A percentile compares a stretch with the other conserved stretches of the same genome.
Evolutionary conservation across 75 land plant genomes (phyloP).

Genomic region (Azolla pinnata): DNA sequence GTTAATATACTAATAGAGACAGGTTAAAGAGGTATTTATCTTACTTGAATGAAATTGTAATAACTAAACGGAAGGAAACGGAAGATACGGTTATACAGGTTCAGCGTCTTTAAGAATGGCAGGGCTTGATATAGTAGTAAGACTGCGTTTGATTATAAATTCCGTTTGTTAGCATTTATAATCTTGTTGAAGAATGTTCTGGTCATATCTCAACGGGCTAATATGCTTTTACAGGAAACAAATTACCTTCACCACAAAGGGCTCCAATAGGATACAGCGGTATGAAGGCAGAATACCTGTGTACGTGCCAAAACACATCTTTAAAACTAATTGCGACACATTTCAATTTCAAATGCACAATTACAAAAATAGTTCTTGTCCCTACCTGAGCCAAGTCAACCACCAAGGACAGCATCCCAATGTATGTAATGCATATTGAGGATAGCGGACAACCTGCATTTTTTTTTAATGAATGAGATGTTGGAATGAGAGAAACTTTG

Average conservation of each 20-base stretch:
- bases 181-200: neutral
- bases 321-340: neutral
- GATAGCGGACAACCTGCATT: slow-evolving; percentile 65
- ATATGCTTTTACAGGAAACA: too few relatives aligned
- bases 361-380: neutral
- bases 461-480: neutral
- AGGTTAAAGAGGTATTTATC: neutral
- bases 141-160: too few relatives aligned
- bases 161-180: too few relatives aligned
- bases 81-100: slow-evolving; percentile 45
- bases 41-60: slow-evolving; percentile 56
- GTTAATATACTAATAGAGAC: neutral
- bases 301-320: neutral
- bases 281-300: slow-evolving; percentile 83
- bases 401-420: slow-evolving; percentile 50
- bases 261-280: slow-evolving; percentile 68
- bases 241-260: slow-evolving; percentile 72
- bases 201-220: too few relatives aligned
- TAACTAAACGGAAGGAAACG: slow-evolving; percentile 51
- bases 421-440: slow-evolving; percentile 54
- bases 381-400: slow-evolving; percentile 71
- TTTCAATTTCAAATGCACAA: neutral
- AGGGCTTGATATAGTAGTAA: slow-evolving; percentile 68
- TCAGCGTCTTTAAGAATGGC: slow-evolving; percentile 47
- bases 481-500: neutral